phyloP scores from a whole-genome alignment of 1,284 basidiomycete genomes.

The Paramarasmius palmivorus region DNA sequence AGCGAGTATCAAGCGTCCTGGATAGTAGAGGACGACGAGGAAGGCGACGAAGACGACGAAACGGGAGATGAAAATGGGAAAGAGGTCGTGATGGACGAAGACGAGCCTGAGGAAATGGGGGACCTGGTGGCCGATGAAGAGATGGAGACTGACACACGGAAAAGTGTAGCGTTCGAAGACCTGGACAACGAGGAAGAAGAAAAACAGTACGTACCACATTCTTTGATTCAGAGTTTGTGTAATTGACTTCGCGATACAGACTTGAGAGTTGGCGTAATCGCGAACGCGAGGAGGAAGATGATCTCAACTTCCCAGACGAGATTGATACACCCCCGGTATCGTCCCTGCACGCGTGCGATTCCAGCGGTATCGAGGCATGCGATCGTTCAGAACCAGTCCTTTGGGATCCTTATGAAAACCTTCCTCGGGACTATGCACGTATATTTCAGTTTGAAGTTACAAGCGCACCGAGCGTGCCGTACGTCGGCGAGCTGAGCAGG shows the following conservation, averaged over 20 bases:
- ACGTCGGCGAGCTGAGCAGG: constrained; percentile 61
- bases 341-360: constrained; percentile 87
- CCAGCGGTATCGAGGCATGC: constrained; percentile 90
- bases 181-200: constrained; percentile 84
- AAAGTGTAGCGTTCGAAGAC: constrained; percentile 67
- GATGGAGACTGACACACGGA: constrained; percentile 65
- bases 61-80: constrained; percentile 36
- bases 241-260: constrained; percentile 36
- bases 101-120: constrained; percentile 47
- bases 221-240: constrained; percentile 6
- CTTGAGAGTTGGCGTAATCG: constrained; percentile 69
- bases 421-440: constrained; percentile 91
- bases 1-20: constrained; percentile 94
- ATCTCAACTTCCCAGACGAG: constrained; percentile 92
- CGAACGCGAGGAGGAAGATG: constrained; percentile 73
- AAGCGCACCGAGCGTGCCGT: constrained; percentile 83
- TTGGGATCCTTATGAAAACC: constrained; percentile 97
- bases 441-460: constrained; percentile 98
- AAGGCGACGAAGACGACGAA: constrained; percentile 55
- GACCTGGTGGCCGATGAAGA: constrained; percentile 45
- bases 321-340: constrained; percentile 94
- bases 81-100: constrained; percentile 47
- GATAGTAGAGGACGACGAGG: constrained; percentile 84
- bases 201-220: constrained; percentile 76
- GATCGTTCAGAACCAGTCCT: constrained; percentile 92